Conservation (phyloP, 2,329 filamentous ascomycete species). For the Trichoderma asperellum region DNA sequence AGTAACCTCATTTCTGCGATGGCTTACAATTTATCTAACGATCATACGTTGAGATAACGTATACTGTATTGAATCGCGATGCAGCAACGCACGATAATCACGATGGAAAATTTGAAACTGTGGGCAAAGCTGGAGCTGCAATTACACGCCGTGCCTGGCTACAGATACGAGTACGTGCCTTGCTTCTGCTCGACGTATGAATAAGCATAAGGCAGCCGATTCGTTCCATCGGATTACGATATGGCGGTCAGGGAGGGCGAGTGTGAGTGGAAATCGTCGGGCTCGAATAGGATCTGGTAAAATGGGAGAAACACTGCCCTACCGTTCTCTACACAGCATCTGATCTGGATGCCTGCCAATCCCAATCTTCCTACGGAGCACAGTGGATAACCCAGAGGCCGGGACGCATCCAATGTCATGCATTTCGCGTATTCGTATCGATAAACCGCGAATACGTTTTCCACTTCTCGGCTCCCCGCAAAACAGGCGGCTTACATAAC, state of each 20-base stretch:
- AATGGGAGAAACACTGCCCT: neutral
- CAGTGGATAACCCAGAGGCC: neutral
- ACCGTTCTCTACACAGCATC: neutral
- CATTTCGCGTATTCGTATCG: slow-evolving; percentile 26
- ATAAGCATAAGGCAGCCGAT: neutral
- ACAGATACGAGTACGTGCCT: neutral
- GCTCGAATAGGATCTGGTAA: neutral
- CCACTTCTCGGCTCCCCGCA: neutral
- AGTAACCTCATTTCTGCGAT: neutral
- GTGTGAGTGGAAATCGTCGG: slow-evolving; percentile 12
- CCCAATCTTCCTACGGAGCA: neutral
- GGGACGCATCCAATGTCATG: neutral
- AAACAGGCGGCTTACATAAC: slow-evolving; percentile 8
- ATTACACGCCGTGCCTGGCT: no score
- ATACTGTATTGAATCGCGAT: neutral
- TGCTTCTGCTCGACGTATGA: neutral
- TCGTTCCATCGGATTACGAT: neutral
- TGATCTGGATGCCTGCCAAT: neutral
- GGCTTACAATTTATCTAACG: no score
- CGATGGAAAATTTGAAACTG: neutral
- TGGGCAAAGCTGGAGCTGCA: neutral
- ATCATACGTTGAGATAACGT: neutral
- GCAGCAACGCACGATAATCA: neutral
- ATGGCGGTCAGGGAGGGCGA: slow-evolving; percentile 1
- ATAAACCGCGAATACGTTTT: slow-evolving; percentile 18